A percentile compares a stretch with the other conserved stretches of the same genome.
phyloP scores from a whole-genome alignment of 805 yeast species.

The Saccharomyces eubayanus region DNA sequence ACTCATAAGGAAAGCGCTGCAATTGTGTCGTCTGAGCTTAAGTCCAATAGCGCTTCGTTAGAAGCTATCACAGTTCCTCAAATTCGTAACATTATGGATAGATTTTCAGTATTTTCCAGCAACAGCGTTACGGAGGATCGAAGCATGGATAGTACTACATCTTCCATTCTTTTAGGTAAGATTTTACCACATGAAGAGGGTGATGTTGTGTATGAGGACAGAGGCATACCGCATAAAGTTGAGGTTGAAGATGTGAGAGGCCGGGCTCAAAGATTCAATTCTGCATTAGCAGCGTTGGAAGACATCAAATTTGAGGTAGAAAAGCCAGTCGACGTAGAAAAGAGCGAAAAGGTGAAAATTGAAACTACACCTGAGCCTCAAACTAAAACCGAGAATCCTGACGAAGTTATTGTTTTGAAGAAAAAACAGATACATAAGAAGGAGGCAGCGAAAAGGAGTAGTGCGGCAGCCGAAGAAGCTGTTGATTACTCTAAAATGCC shows the following conservation, averaged over 20 bases:
- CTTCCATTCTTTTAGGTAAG: constrained; percentile 9
- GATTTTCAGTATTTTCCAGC: neutral
- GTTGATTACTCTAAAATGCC: constrained; percentile 41
- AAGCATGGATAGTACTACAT: neutral
- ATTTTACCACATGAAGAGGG: constrained; percentile 3
- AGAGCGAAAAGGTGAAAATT: neutral
- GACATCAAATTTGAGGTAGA: neutral
- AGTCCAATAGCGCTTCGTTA: neutral
- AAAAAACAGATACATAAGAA: constrained; percentile 12
- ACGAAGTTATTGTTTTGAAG: constrained; percentile 38
- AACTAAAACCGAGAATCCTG: constrained; percentile 14
- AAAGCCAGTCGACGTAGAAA: neutral
- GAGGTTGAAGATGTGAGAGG: constrained; percentile 7
- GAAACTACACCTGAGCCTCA: constrained; percentile 1
- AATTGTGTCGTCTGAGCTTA: neutral
- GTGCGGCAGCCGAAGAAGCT: constrained; percentile 16
- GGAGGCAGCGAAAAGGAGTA: constrained; percentile 2
- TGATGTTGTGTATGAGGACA: constrained; percentile 4
- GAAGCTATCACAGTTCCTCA: constrained; percentile 12
- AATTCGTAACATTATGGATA: constrained; percentile 2
- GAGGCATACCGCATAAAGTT: constrained; percentile 5
- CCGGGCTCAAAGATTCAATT: constrained; percentile 10
- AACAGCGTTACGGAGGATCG: neutral
- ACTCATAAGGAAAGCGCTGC: neutral
- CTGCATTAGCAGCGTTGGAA: constrained; percentile 24